Evolutionary conservation across 2,329 filamentous ascomycete species (phyloP).

Genomic region (Fusarium multiceps): DNA sequence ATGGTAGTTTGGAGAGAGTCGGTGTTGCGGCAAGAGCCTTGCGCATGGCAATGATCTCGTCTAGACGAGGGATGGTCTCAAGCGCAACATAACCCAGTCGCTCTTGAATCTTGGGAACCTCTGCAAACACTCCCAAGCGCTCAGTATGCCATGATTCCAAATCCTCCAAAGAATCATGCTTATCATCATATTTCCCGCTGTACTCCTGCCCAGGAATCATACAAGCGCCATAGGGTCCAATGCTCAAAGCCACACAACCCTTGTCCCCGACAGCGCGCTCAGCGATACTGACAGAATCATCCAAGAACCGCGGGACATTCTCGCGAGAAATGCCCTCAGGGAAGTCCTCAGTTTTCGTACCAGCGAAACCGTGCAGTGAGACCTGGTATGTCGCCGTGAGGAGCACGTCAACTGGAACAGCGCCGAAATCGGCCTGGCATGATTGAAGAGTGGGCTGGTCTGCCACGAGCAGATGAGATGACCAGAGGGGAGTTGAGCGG

Average conservation of each 20-base stretch:
- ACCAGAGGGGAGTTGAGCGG: conserved; percentile 71
- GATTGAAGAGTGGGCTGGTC: conserved; percentile 61
- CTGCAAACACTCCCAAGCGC: conserved; percentile 63
- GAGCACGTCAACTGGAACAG: conserved; percentile 69
- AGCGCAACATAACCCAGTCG: conserved; percentile 68
- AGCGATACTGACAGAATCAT: conserved; percentile 58
- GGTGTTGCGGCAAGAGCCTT: conserved; percentile 52
- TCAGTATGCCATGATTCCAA: conserved; percentile 68
- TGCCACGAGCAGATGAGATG: conserved; percentile 71
- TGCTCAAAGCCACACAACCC: conserved; percentile 64
- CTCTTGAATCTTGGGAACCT: conserved; percentile 51
- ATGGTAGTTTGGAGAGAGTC: conserved; percentile 51
- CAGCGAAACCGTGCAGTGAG: conserved; percentile 66
- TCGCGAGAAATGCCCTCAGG: conserved; percentile 57
- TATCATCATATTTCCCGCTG: conserved; percentile 67
- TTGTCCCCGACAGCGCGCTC: conserved; percentile 47
- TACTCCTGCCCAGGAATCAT: conserved; percentile 76
- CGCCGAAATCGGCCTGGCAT: conserved; percentile 67
- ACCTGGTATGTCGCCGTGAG: conserved; percentile 76
- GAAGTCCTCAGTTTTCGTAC: conserved; percentile 57
- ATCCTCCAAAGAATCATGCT: conserved; percentile 56
- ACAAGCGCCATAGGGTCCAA: conserved; percentile 75
- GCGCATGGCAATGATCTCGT: conserved; percentile 70
- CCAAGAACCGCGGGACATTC: conserved; percentile 56
- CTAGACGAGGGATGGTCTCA: conserved; percentile 72